Percentiles rank a stretch among this genome's conserved stretches.
Conservation (phyloP, 169 alveolate species). For the Neospora caninum region DNA sequence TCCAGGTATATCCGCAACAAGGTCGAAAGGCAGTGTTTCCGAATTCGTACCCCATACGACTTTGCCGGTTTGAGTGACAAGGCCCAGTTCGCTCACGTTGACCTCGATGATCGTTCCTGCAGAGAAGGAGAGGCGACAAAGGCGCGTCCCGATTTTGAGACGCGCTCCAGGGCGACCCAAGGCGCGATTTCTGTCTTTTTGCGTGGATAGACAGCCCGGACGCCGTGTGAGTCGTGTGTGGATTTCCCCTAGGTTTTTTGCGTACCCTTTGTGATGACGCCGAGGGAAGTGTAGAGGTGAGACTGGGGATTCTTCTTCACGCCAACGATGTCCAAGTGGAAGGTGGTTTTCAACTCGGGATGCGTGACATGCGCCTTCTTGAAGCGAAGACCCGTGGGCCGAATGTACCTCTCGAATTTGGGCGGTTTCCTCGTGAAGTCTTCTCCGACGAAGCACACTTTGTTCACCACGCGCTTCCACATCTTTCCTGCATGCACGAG, state of each 20-base stretch:
- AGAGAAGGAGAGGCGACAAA: not conserved
- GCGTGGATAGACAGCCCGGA: not conserved
- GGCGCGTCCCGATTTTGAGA: not conserved
- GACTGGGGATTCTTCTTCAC: slow-evolving; percentile 98
- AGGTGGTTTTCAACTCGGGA: slow-evolving; percentile 97
- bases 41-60: slow-evolving; percentile 97
- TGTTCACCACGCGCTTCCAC: slow-evolving; percentile 99
- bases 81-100: slow-evolving; percentile 98
- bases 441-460: slow-evolving; percentile 97
- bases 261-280: slow-evolving; percentile 97
- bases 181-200: not conserved
- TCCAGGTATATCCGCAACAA: too few species aligned
- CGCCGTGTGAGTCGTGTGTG: not conserved
- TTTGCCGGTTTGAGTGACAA: slow-evolving; percentile 98
- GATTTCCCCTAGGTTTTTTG: not conserved
- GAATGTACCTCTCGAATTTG: slow-evolving; percentile 96
- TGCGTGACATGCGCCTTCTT: slow-evolving; percentile 99
- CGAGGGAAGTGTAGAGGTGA: slow-evolving; percentile 94
- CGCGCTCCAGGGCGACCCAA: not conserved
- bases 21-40: too few species aligned
- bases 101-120: slow-evolving; percentile 96
- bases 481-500: slow-evolving; percentile 82
- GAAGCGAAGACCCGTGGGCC: slow-evolving; percentile 98
- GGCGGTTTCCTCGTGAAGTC: slow-evolving; percentile 99
- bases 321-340: slow-evolving; percentile 94